A percentile compares a stretch with the other conserved stretches of the same genome.
phyloP scores from a whole-genome alignment of 495 filamentous ascomycete genomes.

The Elasticomyces elasticus region DNA sequence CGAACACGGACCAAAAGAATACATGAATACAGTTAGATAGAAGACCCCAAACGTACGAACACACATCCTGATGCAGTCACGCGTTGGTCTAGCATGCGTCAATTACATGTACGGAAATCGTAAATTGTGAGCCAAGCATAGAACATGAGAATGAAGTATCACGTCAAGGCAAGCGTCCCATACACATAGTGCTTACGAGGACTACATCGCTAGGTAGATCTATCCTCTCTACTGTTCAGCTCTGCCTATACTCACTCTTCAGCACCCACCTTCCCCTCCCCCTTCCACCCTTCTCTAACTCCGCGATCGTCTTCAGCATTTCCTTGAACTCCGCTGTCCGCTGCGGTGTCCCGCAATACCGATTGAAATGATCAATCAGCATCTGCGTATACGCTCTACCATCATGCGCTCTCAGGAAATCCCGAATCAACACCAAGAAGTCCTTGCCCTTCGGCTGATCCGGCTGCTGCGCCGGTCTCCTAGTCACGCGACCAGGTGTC shows the following conservation, averaged over 20 bases:
- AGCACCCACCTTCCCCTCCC: conserved; percentile 52
- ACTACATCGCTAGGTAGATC: no score
- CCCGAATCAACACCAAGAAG: conserved; percentile 60
- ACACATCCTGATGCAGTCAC: no score
- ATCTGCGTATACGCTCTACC: conserved; percentile 63
- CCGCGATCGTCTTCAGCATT: conserved; percentile 49
- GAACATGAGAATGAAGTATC: no score
- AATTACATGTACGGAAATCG: no score
- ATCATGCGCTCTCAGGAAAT: conserved; percentile 61
- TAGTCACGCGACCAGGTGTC: neutral
- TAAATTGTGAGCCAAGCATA: no score
- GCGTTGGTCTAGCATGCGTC: no score
- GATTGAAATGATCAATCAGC: conserved; percentile 71
- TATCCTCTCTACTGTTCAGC: no score
- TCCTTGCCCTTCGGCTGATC: conserved; percentile 24
- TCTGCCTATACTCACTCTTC: conserved; percentile 46
- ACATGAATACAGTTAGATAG: no score
- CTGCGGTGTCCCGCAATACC: conserved; percentile 45
- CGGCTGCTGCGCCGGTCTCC: neutral
- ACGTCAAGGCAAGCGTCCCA: no score
- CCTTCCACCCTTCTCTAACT: conserved; percentile 44
- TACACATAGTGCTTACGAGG: no score
- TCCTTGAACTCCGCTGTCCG: conserved; percentile 54
- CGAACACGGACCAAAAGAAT: no score
- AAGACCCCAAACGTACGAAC: no score